Base-by-base conservation (phyloP, 1,139 yeast species). In the Wickerhamomyces sp. region DNA sequence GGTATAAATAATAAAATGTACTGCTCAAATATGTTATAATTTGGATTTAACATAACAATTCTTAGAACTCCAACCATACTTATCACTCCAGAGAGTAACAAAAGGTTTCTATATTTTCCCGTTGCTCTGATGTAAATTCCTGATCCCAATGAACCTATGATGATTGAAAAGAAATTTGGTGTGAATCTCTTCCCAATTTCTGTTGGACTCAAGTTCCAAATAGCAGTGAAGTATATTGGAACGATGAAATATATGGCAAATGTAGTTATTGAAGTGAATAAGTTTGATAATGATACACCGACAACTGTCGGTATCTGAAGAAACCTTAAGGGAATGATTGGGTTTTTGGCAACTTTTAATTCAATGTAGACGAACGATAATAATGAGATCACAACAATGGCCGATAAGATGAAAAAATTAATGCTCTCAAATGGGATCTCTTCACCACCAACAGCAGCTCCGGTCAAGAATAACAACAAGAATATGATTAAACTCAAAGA, bases 51-150 rank as follows among this genome's bases (percentile, higher is more conserved):
- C 13, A 54, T 48, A 14, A 62, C 61, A 23, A 78, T 63, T 47
- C 70, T 66, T 9, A 68, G 44, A 32, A 71, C 64, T 5, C 90
- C 90, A 10, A 72, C 39, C 1, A 78, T 57, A 7, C 78, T 62
- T 6, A 77, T 32, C 1, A 73, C 29, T 3, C 84, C 78, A 13
- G 79, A 67, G 2, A 63, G 14, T 0, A 78, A 59, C 4, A 77
- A 68, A 47, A 83, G 68, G 33, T 61, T 63, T 62, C 78, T 79
- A 65, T 86, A 86, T 42, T 72, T 75, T 6, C 95, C 95, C 1
- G 91, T 83, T 36, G 59, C 63, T 51, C 73, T 79, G 87, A 86
- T 84, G 63, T 81, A 81, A 40, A 72, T 48, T 1, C 95, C 95
- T 11, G 89, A 76, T 18, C 79, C 77, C 27, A 85, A 68, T 0